Percentiles rank a stretch among this genome's conserved stretches.
Conservation (phyloP, 352 stramenopile genomes). For the Globisporangium iwayamae region DNA sequence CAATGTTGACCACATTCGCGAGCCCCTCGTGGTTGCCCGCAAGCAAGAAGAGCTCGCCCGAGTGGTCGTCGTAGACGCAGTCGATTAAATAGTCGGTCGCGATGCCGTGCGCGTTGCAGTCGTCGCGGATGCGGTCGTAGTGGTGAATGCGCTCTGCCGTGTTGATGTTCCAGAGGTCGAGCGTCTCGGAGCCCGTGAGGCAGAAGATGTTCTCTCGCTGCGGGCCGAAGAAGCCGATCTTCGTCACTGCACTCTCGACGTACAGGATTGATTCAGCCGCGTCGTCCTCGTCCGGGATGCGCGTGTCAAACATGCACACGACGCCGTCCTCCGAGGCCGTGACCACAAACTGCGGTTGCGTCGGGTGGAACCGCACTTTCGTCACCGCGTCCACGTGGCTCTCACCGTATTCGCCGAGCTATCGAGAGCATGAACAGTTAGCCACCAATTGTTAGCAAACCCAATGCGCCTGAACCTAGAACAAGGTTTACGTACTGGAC, state of each 20-base stretch:
- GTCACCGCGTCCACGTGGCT: constrained; percentile 89
- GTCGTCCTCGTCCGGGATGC: constrained; percentile 82
- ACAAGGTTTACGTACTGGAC: too few species aligned
- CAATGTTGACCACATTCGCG: constrained; percentile 72
- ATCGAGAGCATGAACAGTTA: neutral
- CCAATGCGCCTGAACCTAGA: neutral
- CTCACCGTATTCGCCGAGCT: constrained; percentile 82
- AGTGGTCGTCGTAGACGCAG: constrained; percentile 77
- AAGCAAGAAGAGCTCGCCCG: constrained; percentile 71
- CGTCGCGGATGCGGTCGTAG: constrained; percentile 67
- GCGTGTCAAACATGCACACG: constrained; percentile 88
- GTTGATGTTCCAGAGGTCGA: constrained; percentile 89
- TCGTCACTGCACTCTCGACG: constrained; percentile 86
- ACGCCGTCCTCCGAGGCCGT: constrained; percentile 90
- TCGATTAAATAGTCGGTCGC: constrained; percentile 85
- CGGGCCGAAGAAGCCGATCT: constrained; percentile 84
- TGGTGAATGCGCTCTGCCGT: constrained; percentile 80
- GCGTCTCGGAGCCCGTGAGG: constrained; percentile 84
- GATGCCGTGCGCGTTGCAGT: constrained; percentile 65
- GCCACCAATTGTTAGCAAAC: neutral
- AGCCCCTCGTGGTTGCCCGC: constrained; percentile 74
- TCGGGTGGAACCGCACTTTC: constrained; percentile 84
- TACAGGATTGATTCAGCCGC: constrained; percentile 89
- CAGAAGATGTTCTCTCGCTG: constrained; percentile 81
- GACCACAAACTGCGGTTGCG: constrained; percentile 68